Conservation (phyloP, 441 rosid genomes). For the Biscutella laevigata region DNA sequence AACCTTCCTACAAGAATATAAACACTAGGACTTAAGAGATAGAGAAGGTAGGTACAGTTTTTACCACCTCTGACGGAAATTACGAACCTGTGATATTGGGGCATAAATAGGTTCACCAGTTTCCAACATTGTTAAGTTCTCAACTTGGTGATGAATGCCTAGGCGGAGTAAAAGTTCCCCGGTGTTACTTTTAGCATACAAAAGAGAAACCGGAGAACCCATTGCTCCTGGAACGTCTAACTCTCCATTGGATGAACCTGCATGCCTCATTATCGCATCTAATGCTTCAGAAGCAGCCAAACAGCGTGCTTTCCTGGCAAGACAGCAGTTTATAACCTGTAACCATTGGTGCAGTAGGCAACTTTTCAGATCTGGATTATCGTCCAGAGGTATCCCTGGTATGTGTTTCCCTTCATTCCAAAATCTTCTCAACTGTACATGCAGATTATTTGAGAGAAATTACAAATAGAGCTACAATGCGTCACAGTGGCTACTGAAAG, state of each 20-base stretch:
- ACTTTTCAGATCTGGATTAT: constrained; percentile 71
- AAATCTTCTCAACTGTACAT: constrained; percentile 64
- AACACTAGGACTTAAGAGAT: neutral
- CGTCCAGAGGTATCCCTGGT: constrained; percentile 70
- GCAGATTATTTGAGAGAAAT: constrained; percentile 13
- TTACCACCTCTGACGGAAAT: constrained; percentile 12
- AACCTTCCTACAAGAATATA: constrained; percentile 58
- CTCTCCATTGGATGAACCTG: constrained; percentile 35
- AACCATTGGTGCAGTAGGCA: constrained; percentile 80
- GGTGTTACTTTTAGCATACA: constrained; percentile 50
- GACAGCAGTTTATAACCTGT: constrained; percentile 88
- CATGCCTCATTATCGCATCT: constrained; percentile 54
- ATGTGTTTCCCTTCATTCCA: constrained; percentile 70
- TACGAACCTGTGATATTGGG: constrained; percentile 74
- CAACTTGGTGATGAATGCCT: constrained; percentile 48
- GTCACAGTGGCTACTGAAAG: constrained; percentile 3
- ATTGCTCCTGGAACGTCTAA: constrained; percentile 23
- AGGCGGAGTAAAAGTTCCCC: constrained; percentile 76
- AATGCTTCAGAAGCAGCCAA: constrained; percentile 52
- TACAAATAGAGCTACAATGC: constrained; percentile 17
- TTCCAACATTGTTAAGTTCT: constrained; percentile 73
- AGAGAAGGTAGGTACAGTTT: constrained; percentile 10
- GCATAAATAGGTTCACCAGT: constrained; percentile 84
- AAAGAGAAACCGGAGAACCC: constrained; percentile 29
- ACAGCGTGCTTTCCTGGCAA: constrained; percentile 65